A percentile compares a stretch with the other conserved stretches of the same genome.
These are phyloP conservation scores for Metschnikowia continentalis DNA, from an alignment of 805 yeast genomes.

Conservation along the genomic window DNA sequence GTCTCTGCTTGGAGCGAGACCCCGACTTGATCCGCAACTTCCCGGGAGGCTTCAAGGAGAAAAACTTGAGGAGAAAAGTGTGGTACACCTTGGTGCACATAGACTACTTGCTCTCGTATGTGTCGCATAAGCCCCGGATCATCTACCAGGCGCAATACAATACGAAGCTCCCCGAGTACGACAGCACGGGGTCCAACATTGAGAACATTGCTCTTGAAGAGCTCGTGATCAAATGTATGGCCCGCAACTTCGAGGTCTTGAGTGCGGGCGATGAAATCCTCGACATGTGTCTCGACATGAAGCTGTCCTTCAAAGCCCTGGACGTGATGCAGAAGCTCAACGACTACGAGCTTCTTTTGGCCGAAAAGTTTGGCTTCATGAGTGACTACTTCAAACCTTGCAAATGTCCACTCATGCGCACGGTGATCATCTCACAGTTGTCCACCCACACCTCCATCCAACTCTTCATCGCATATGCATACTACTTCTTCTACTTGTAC, in stretches of 20 bases:
- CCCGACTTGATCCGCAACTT: slow-evolving; percentile 10
- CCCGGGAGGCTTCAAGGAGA: slow-evolving; percentile 9
- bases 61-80: slow-evolving; percentile 14
- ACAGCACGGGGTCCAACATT: slow-evolving; percentile 9
- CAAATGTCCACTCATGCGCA: not conserved
- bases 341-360: slow-evolving; percentile 9
- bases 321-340: slow-evolving; percentile 8
- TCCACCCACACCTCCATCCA: slow-evolving; percentile 8
- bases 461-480: slow-evolving; percentile 15
- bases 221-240: slow-evolving; percentile 4
- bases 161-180: slow-evolving; percentile 12
- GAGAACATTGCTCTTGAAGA: slow-evolving; percentile 9
- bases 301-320: slow-evolving; percentile 4
- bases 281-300: slow-evolving; percentile 7
- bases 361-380: slow-evolving; percentile 10
- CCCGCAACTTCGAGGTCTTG: slow-evolving; percentile 1
- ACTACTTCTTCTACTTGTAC: slow-evolving; percentile 19
- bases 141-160: slow-evolving; percentile 5
- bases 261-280: slow-evolving; percentile 10
- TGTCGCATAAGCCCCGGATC: slow-evolving; percentile 13
- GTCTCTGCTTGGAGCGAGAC: slow-evolving; percentile 14
- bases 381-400: slow-evolving; percentile 7
- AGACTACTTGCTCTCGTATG: slow-evolving; percentile 11
- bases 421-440: slow-evolving; percentile 6
- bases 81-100: slow-evolving; percentile 15